Base-by-base conservation (phyloP, 768 basidiomycete genomes). In the Cystobasidium ongulense region DNA sequence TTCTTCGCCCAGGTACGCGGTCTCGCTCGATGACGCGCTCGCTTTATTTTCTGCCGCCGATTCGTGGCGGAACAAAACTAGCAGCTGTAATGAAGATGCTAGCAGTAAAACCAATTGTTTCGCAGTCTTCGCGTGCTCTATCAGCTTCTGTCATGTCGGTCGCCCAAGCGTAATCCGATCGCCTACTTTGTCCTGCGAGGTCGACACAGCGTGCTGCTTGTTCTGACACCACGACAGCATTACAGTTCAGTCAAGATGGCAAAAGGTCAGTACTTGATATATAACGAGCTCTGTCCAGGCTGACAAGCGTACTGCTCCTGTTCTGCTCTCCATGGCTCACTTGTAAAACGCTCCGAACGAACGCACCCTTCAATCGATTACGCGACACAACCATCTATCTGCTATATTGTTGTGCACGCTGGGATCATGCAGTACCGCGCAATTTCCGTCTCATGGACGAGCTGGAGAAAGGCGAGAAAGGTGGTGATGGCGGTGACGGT, bases 381-480 rank as follows among this genome's bases (percentile, higher is more conserved):
- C 63, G 18, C 29, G 11, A 25, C 57, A 31, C 63, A 7, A 64
- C 38, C 18, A 64, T 11, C 2, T 35, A 23, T 25, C 33, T 39
- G 5, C 63, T 29, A 38, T 10, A n/a, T 15, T 15, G 5, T 31
- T 61, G 11, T 38, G 57, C 11, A 29, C 65, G 65, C 7, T 31
- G 25, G 15, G 7, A 21, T 3, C 18, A 35, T 54, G 35, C 59
- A 97, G 95, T 99, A 75, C 95, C 95, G 31, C 86, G 95, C 80
- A 97, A 94, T 83, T 98, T 98, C 84, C 87, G 91, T 63, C 87
- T 98, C 25, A 87, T 99, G 43, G 96, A 96, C 81, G 96, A 99
- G 84, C 89, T 99, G 76, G 96, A 99, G 82, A 97, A 98, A 83
- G 96, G 96, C 79, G 96, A 99, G 85, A 99, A 99, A 82, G 96